Percentiles rank a stretch among this genome's conserved stretches.
These are phyloP conservation scores for Hemileia vastatrix DNA, from an alignment of 1,284 basidiomycete species.

Conservation along the genomic window DNA sequence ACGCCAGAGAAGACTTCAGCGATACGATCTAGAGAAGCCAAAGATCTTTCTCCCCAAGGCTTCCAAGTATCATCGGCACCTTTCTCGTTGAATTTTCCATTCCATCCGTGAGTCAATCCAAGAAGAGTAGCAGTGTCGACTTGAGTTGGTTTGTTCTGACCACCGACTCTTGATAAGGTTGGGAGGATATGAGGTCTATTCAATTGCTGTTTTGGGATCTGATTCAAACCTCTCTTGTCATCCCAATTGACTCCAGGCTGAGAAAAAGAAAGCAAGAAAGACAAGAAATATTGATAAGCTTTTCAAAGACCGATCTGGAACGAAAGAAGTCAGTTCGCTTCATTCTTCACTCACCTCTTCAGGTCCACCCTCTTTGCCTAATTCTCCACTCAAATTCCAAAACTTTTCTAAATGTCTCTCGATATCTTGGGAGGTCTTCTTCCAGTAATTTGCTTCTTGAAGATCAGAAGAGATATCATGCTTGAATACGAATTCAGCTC, in stretches of 20 bases:
- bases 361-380: conserved; percentile 22
- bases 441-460: conserved; percentile 5
- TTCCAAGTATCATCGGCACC: conserved; percentile 21
- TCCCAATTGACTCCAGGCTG: conserved; percentile 22
- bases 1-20: conserved; percentile 24
- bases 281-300: too few relatives aligned
- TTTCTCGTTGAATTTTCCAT: conserved; percentile 2
- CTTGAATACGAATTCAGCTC: conserved; percentile 17
- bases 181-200: conserved; percentile 24
- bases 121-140: conserved; percentile 24
- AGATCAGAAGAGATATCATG: conserved; percentile 2
- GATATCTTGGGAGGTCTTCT: conserved; percentile 15
- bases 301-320: too few relatives aligned
- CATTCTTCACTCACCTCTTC: too few relatives aligned
- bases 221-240: conserved; percentile 7
- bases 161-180: conserved; percentile 21
- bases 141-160: conserved; percentile 27
- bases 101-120: conserved; percentile 21
- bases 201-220: conserved; percentile 18
- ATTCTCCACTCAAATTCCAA: conserved; percentile 25
- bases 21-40: conserved; percentile 25
- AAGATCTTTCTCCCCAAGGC: conserved; percentile 24
- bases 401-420: conserved; percentile 24
- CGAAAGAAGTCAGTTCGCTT: too few relatives aligned
- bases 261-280: too few relatives aligned